phyloP scores from a whole-genome alignment of 2,329 filamentous ascomycete genomes.

The Paraconiothyrium brasiliense region DNA sequence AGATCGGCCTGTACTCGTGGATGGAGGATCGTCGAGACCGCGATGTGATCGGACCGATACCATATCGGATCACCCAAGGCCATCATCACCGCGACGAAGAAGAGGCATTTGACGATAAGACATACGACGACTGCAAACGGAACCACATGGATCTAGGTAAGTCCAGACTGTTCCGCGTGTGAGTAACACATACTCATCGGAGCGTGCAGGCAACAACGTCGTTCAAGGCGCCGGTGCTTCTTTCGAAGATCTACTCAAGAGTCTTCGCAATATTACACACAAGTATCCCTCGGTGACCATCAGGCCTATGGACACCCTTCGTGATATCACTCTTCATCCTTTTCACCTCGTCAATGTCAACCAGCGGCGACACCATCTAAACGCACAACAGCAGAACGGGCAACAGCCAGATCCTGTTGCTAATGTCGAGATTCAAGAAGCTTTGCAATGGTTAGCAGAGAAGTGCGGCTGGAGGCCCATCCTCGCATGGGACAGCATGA shows the following conservation, averaged over 20 bases:
- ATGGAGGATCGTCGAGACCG: constrained; percentile 48
- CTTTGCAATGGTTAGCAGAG: constrained; percentile 42
- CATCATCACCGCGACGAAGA: constrained; percentile 47
- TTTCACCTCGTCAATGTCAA: constrained; percentile 49
- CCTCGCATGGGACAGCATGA: constrained; percentile 46
- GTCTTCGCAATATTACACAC: constrained; percentile 39
- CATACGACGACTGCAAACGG: constrained; percentile 42
- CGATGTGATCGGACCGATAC: constrained; percentile 44
- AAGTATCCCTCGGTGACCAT: constrained; percentile 47
- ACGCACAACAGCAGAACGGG: constrained; percentile 23
- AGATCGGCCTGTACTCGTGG: constrained; percentile 46
- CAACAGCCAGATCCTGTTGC: constrained; percentile 37
- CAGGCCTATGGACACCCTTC: constrained; percentile 36
- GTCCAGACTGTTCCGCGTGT: not conserved
- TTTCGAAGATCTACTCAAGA: constrained; percentile 44
- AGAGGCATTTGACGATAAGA: constrained; percentile 47
- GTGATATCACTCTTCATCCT: constrained; percentile 43
- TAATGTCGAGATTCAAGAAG: constrained; percentile 43
- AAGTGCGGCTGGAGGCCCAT: constrained; percentile 47
- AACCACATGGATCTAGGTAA: constrained; percentile 42
- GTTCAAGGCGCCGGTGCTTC: constrained; percentile 44
- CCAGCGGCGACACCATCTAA: constrained; percentile 29
- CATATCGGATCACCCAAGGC: constrained; percentile 45
- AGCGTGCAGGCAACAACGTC: constrained; percentile 37
- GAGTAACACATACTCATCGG: not conserved